Base-by-base conservation (phyloP, 2,329 filamentous ascomycete genomes). In the Pestalotiopsis sp. region DNA sequence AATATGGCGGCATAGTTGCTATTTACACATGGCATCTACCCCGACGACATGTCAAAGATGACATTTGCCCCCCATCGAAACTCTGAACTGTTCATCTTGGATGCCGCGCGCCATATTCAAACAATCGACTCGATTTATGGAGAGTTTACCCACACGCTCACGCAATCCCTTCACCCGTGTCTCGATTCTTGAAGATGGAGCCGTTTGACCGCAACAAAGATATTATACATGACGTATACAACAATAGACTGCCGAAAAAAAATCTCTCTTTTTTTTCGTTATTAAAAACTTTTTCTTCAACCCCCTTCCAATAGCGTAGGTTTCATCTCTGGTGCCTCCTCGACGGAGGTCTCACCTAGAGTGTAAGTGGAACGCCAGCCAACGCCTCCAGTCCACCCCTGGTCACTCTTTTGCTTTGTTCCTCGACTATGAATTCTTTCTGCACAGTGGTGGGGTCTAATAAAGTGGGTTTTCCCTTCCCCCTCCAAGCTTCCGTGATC, bases 291-390 rank as follows among this genome's bases (percentile, higher is more conserved):
- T 23, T 62, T 36, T 39, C 59, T 36, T 31, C 59, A 14, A 17
- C 13, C 59, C 17, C 9, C 27, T 62, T 17, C 12, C 13, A 14
- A 11, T 39, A 14, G 61, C 61, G 23, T 20, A 49, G 14, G 61
- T 64, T 64, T 64, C 61, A 49, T 64, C 12, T 64, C 38, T 25
- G 45, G 7, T 64, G 61, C 61, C 25, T 20, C 25, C 9, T 52
- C 38, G 20, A 45, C 61, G 61, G 61, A 23, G 38, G 61, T 64
- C 61, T 45, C 61, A 64, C 5, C 61, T 64, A 64, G 17, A 64
- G 39, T 64, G 38, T 11, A 27, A 23, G n/a, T 45, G 61, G 59
- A 62, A 36, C 25, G 25, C 59, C 59, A n/a, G 23, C 20, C 25
- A 13, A 59, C 23, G 25, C 59, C 27, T 62, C 59, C n/a, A n/a